Evolutionary conservation across 1,284 basidiomycete genomes (phyloP).

Genomic region (Sporisorium scitamineum): DNA sequence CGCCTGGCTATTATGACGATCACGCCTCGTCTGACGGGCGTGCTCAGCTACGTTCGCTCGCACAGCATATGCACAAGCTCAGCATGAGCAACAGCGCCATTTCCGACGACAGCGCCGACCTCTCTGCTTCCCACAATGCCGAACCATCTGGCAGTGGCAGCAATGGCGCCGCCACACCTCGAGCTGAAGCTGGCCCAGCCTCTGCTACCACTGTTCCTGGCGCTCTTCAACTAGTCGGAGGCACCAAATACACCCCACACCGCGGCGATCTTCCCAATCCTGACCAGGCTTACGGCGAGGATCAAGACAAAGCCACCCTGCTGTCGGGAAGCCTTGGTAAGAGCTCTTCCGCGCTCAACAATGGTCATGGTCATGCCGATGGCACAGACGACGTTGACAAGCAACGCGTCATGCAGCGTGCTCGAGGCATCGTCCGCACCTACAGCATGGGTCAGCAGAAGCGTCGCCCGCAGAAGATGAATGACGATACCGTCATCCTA

Average conservation of each 20-base stretch:
- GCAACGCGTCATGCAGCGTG: slow-evolving; percentile 42
- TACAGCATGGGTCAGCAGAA: slow-evolving; percentile 67
- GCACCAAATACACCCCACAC: slow-evolving; percentile 32
- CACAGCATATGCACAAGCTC: slow-evolving; percentile 51
- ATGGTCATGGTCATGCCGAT: slow-evolving; percentile 1
- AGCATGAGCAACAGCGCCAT: slow-evolving; percentile 46
- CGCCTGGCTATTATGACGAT: slow-evolving; percentile 43
- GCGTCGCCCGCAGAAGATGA: slow-evolving; percentile 59
- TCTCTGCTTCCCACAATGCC: slow-evolving; percentile 10
- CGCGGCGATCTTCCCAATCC: slow-evolving; percentile 31
- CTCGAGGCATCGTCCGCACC: slow-evolving; percentile 61
- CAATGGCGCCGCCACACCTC: slow-evolving; percentile 39
- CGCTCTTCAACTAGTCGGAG: slow-evolving; percentile 23
- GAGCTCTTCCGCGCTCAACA: slow-evolving; percentile 21
- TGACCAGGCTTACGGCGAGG: slow-evolving; percentile 43
- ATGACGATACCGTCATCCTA: slow-evolving; percentile 64
- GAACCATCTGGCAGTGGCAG: slow-evolving; percentile 20
- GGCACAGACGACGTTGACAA: slow-evolving; percentile 30
- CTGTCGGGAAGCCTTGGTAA: slow-evolving; percentile 31
- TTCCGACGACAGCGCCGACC: slow-evolving; percentile 32
- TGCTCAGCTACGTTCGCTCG: slow-evolving; percentile 41
- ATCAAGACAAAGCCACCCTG: slow-evolving; percentile 44
- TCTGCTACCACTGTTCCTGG: slow-evolving; percentile 8
- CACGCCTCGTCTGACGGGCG: slow-evolving; percentile 22
- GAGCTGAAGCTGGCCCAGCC: slow-evolving; percentile 18